A percentile compares a stretch with the other conserved stretches of the same genome.
Evolutionary conservation across 106 monocot genomes (phyloP).

Genomic region (Phalaenopsis equestris): DNA sequence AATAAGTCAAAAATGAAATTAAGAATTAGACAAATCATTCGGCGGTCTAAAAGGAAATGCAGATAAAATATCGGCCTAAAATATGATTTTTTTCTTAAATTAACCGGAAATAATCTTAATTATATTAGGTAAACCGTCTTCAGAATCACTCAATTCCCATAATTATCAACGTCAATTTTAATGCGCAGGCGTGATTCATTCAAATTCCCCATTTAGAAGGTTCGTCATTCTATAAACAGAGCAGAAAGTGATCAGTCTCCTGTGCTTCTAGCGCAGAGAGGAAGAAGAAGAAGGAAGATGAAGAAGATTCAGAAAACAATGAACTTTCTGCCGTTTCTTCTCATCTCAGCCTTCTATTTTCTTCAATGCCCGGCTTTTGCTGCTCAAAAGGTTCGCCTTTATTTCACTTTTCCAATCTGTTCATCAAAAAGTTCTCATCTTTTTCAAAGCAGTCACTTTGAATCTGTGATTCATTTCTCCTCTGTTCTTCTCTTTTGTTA

Average conservation of each 20-base stretch:
- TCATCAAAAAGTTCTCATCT: background rate
- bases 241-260: background rate
- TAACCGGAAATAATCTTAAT: background rate
- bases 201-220: background rate
- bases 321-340: background rate
- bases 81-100: background rate
- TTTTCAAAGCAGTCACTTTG: background rate
- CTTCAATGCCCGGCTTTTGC: conserved; percentile 11
- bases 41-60: background rate
- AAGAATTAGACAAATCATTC: background rate
- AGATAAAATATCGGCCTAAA: background rate
- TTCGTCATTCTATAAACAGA: conserved; percentile 1
- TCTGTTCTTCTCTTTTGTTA: background rate
- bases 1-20: background rate
- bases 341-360: conserved; percentile 5
- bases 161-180: no score
- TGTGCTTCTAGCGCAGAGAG: background rate
- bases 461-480: background rate
- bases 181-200: background rate
- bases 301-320: background rate
- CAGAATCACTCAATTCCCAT: background rate
- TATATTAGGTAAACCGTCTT: background rate
- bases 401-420: no score
- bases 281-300: background rate
- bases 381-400: conserved; percentile 8